Base-by-base conservation (phyloP, 2,329 filamentous ascomycete species). In the Xylariaceae sp. region DNA sequence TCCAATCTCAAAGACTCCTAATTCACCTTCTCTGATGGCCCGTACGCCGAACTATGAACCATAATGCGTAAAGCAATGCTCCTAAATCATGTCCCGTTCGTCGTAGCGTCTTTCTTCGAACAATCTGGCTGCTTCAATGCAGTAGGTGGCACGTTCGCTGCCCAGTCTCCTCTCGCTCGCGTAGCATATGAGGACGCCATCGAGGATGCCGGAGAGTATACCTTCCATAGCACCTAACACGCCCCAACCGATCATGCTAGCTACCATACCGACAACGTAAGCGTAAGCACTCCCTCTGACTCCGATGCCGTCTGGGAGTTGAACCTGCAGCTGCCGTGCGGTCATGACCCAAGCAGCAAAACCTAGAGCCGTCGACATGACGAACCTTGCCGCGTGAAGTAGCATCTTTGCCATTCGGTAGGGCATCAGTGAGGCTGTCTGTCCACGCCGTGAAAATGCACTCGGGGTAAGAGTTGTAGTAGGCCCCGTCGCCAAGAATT, bases 331-430 rank as follows among this genome's bases (percentile, higher is more conserved):
- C 73, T 89, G 88, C 60, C 91, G 87, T 10, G 95, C 93, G 37
- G 93, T 96, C 45, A 91, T 89, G 7, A 98, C 91, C 95, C 95
- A 99, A n/a, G 91, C 93, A 3, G 90, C 93, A 68, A 98, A 96
- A 0, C 93, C 93, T 26, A 99, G 83, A 0, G 88, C 90, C 45
- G 93, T 86, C 0, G 91, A 91, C 85, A 97, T 96, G 68, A 97
- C 89, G 70, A 93, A 90, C 18, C 93, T 86, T 1, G 92, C 95
- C 2, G 93, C 91, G 65, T 97, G 91, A 2, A 99, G 84, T 7
- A 99, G 83, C 23, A 98, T 82, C 73, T 97, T 98, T 1, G 95
- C 90, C 7, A 98, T 85, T 3, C 91, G 86, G 72, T 98, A 99
- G 0, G 95, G 89, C 20, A 95, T 79, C n/a, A 96, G 79, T 1